Evolutionary conservation across 805 yeast species (phyloP).

Genomic region (Candida argentea): DNA sequence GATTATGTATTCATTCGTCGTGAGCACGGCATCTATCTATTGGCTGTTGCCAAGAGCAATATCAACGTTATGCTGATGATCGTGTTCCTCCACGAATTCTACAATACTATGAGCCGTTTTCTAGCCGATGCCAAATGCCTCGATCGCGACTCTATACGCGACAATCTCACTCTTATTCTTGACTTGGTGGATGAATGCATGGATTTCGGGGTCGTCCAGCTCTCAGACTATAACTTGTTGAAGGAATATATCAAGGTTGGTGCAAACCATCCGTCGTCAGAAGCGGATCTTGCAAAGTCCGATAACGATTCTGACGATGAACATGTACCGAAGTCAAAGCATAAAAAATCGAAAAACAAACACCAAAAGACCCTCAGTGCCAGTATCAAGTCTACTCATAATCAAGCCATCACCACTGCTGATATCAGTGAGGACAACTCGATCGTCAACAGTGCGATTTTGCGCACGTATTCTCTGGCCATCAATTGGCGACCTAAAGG

Average conservation of each 20-base stretch:
- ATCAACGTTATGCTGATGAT: slow-evolving; percentile 49
- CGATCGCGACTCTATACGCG: slow-evolving; percentile 52
- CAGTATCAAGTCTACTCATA: slow-evolving; percentile 26
- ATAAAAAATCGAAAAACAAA: slow-evolving; percentile 5
- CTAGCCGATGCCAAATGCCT: slow-evolving; percentile 7
- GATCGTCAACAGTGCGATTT: slow-evolving; percentile 54
- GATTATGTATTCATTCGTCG: slow-evolving; percentile 43
- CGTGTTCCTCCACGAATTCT: slow-evolving; percentile 39
- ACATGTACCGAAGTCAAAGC: slow-evolving; percentile 5
- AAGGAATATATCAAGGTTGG: slow-evolving; percentile 68
- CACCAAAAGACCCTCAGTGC: slow-evolving; percentile 3
- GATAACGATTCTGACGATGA: slow-evolving; percentile 4
- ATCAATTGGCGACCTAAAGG: slow-evolving; percentile 38
- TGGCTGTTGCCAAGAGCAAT: slow-evolving; percentile 36
- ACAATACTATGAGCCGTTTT: slow-evolving; percentile 19
- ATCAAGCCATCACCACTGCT: slow-evolving; percentile 26
- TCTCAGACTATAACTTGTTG: slow-evolving; percentile 69
- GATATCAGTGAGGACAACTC: slow-evolving; percentile 13
- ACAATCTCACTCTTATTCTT: slow-evolving; percentile 64
- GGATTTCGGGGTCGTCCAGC: slow-evolving; percentile 82
- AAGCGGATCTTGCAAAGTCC: slow-evolving; percentile 6
- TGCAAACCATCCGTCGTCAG: slow-evolving; percentile 15
- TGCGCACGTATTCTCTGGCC: slow-evolving; percentile 63
- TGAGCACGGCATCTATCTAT: slow-evolving; percentile 33
- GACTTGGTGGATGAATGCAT: slow-evolving; percentile 84